Evolutionary conservation across 192 early-diverging fungal genomes (phyloP), one percentile per base, ranked within the genome.

Genomic region (Gorgonomyces haynaldii): DNA sequence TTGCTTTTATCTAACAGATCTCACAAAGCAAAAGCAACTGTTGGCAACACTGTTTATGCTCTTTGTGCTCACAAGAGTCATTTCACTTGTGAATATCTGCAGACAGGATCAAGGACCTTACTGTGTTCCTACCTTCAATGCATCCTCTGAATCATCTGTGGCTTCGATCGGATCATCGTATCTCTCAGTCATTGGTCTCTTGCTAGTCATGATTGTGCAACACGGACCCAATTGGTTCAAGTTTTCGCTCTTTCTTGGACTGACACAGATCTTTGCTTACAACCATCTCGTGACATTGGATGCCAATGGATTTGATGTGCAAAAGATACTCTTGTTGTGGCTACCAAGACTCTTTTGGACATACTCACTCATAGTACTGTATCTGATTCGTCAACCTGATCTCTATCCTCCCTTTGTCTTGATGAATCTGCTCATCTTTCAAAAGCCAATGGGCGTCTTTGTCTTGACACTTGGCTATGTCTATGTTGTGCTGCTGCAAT

Each of bases 51-150:
- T 22, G 23, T 9, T 22, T 47, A 5, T 35, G 17, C 21, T 8
- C 37, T 45, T 65, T 29, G 66, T 70, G 0, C 44, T 86, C 21
- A 81, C 70, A 8, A 56, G 81, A 1, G 29, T 72, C 2, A 47
- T 74, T 4, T 63, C 70, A 2, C 60, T 72, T 26, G 77, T 74
- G 1, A 88, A 81, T 2, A 75, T 90, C 20, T 98, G 94, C 47
- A 82, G 91, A 19, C 86, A 88, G 47, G 94, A 97, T 46, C 88
- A 94, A 64, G 62, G 76, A 4, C 78, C 81, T 2, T 54, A 71
- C 29, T 97, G 93, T 57, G 57, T 50, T 9, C 81, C 84, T n/a
- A 88, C 83, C 9, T 89, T 82, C 68, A 84, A 92, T 48, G 74
- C 76, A 4, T 56, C 76, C 2, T 62, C 74, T n/a, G 45, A 58